Base-by-base conservation (phyloP, 805 yeast species). In the Ogataea populi-albae region DNA sequence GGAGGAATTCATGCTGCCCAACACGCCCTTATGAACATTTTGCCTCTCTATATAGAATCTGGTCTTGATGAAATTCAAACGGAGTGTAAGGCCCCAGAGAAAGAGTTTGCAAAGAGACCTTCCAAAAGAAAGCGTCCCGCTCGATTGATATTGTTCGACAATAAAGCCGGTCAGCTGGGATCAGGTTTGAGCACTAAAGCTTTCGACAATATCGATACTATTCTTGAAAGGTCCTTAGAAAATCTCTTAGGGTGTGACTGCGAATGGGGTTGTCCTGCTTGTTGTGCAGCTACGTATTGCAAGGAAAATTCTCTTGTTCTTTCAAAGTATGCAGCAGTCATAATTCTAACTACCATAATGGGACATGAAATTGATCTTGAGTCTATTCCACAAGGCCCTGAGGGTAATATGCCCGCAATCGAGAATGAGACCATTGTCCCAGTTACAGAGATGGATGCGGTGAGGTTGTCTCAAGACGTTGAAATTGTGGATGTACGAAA, bases 1-100 rank as follows among this genome's bases (percentile, higher is more conserved):
- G 98, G 86, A 4, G 95, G 93, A 0, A 86, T 93, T n/a, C 99
- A 93, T 63, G 97, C 94, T 2, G 95, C 96, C 0, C 91, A 88
- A 46, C 99, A 93, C 65, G 87, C 87, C 0, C 64, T 93, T 1
- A 80, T 93, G 73, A 80, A 85, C 30, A 70, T 86, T 40, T 55
- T 89, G 18, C 95, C 97, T 0, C 58, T 81, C 18, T 80, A 76
- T 40, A 77, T 88, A 4, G 77, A 79, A 9, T 79, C 86, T 12
- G 85, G 86, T 1, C 71, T 75, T 4, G 83, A 79, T 46, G 98
- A 93, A 49, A 71, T 93, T 10, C 75, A 75, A 29, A 86, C 98
- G 0, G 99, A 93, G 59, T 93, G 99, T 60, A 93, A 93, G 52
- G 97, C 98, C 0, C 97, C 98, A 0, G 95, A 88, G 46, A 93